Percentiles rank a stretch among this genome's conserved stretches.
These are phyloP conservation scores for Berkeleyomyces basicola DNA, from an alignment of 2,329 filamentous ascomycete genomes.

Conservation along the genomic window DNA sequence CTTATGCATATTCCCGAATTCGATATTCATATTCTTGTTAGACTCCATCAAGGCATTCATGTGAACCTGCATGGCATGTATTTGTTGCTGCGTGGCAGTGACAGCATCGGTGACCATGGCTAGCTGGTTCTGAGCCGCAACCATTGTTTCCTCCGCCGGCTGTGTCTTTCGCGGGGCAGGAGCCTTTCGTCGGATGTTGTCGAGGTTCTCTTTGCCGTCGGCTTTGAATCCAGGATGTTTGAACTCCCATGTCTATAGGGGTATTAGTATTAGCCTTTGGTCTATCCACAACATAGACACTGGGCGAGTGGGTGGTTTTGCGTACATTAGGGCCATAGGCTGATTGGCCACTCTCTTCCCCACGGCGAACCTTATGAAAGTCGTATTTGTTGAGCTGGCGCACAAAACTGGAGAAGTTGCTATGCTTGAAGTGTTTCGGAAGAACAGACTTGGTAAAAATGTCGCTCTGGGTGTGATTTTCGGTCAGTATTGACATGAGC, in stretches of 20 bases:
- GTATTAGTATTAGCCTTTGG: background rate
- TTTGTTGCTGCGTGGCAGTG: slow-evolving; percentile 12
- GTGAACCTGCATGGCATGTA: slow-evolving; percentile 60
- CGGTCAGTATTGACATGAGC: slow-evolving; percentile 4
- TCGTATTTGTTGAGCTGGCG: slow-evolving; percentile 94
- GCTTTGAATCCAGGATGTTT: slow-evolving; percentile 92
- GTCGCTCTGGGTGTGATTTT: slow-evolving; percentile 50
- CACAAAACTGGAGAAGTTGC: slow-evolving; percentile 94
- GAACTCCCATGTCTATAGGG: slow-evolving; percentile 70
- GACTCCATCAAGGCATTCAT: slow-evolving; percentile 59
- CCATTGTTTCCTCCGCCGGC: slow-evolving; percentile 52
- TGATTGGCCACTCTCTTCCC: slow-evolving; percentile 20
- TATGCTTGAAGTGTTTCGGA: slow-evolving; percentile 97
- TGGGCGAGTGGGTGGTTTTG: slow-evolving; percentile 14
- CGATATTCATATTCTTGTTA: slow-evolving; percentile 44
- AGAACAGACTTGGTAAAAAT: slow-evolving; percentile 96
- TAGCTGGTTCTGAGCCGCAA: slow-evolving; percentile 62
- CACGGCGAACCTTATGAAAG: slow-evolving; percentile 81
- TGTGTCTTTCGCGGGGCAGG: slow-evolving; percentile 70
- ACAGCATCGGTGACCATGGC: slow-evolving; percentile 8
- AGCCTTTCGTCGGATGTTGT: slow-evolving; percentile 91
- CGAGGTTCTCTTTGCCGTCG: slow-evolving; percentile 88
- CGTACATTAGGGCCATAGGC: slow-evolving; percentile 64
- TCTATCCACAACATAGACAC: background rate
- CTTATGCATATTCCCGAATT: slow-evolving; percentile 44